Conservation (phyloP, 108 stramenopile species). For the Cyclotella sp. region DNA sequence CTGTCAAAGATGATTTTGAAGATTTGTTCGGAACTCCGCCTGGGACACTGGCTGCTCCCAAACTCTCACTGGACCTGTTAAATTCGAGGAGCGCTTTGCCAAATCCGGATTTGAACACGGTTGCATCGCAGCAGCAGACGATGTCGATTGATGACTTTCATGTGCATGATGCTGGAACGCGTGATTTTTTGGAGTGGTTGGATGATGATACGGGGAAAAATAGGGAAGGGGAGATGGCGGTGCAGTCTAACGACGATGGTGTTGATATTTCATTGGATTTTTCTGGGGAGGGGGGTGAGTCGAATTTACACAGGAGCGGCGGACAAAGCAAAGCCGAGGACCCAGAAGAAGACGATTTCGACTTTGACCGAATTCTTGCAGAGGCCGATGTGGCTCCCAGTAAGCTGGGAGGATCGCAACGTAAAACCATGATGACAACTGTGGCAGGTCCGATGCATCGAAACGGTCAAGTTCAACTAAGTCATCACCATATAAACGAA, state of each 20-base stretch:
- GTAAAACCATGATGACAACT: background rate
- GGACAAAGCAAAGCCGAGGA: slow-evolving; percentile 11
- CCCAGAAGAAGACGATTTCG: slow-evolving; percentile 45
- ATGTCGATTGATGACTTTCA: slow-evolving; percentile 48
- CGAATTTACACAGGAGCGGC: background rate
- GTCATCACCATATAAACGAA: background rate
- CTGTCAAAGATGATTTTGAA: slow-evolving; percentile 36
- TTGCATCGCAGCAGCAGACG: background rate
- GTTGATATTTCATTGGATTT: slow-evolving; percentile 1
- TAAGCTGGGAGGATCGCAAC: background rate
- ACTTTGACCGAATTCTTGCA: slow-evolving; percentile 51
- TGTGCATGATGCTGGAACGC: slow-evolving; percentile 63
- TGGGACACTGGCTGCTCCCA: slow-evolving; percentile 12
- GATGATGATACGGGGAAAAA: slow-evolving; percentile 62
- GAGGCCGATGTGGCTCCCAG: slow-evolving; percentile 28
- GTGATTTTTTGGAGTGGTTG: slow-evolving; percentile 84
- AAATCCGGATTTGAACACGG: background rate
- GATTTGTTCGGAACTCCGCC: slow-evolving; percentile 53
- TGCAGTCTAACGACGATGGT: background rate
- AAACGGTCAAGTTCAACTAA: background rate
- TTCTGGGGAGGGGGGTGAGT: background rate
- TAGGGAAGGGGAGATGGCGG: slow-evolving; percentile 9
- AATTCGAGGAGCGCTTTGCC: background rate
- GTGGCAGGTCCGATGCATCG: background rate
- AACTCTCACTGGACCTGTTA: slow-evolving; percentile 7